Conservation (phyloP, 371 early-diverging fungal species). For the Fennellomyces sp. region DNA sequence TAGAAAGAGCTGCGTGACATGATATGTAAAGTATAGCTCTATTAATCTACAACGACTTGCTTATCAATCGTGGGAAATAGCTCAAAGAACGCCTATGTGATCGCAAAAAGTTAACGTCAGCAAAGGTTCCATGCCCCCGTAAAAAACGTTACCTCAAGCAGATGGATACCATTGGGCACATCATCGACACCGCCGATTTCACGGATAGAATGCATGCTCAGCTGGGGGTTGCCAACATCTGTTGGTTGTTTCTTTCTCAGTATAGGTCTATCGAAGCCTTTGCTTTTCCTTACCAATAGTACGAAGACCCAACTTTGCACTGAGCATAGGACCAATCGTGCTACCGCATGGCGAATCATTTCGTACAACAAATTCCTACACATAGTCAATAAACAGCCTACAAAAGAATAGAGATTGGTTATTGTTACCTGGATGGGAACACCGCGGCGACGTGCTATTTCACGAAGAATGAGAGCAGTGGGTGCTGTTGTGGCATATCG, state of each 20-base stretch:
- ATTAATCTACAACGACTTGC: slow-evolving; percentile 7
- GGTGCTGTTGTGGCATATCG: slow-evolving; percentile 94
- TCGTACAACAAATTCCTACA: slow-evolving; percentile 88
- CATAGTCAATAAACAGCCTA: neutral
- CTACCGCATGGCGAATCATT: slow-evolving; percentile 80
- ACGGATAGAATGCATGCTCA: slow-evolving; percentile 96
- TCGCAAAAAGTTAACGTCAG: neutral
- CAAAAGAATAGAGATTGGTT: neutral
- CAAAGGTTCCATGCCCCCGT: too few relatives aligned
- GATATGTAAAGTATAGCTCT: too few relatives aligned
- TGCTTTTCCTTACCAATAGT: slow-evolving; percentile 81
- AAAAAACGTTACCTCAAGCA: slow-evolving; percentile 65
- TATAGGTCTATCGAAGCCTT: too few relatives aligned
- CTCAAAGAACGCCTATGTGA: slow-evolving; percentile 5
- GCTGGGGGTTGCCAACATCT: slow-evolving; percentile 94
- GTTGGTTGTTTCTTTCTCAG: too few relatives aligned
- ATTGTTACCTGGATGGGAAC: slow-evolving; percentile 79
- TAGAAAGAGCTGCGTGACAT: too few relatives aligned
- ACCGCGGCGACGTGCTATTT: slow-evolving; percentile 72
- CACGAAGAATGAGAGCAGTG: slow-evolving; percentile 81
- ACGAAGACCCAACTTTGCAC: slow-evolving; percentile 92
- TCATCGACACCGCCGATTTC: slow-evolving; percentile 93
- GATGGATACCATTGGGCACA: slow-evolving; percentile 76
- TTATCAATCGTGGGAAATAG: slow-evolving; percentile 2
- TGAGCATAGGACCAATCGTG: slow-evolving; percentile 96